Evolutionary conservation across 2,329 filamentous ascomycete species (phyloP).

Genomic region (Cryphonectria carpinicola): DNA sequence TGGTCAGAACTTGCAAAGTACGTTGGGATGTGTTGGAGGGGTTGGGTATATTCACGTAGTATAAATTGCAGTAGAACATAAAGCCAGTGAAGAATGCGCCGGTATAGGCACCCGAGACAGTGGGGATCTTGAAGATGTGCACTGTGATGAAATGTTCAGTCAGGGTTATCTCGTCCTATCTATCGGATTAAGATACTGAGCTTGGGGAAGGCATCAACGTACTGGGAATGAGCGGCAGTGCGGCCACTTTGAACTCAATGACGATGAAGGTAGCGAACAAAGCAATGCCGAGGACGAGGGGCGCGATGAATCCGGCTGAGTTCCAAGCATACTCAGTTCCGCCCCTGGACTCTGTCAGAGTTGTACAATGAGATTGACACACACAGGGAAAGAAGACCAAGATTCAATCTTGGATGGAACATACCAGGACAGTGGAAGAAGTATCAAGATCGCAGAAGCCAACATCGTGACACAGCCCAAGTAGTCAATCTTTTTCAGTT

Average conservation of each 20-base stretch:
- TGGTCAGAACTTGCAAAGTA: not conserved
- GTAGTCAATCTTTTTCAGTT: constrained; percentile 27
- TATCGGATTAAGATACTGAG: not conserved
- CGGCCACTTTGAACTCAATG: constrained; percentile 20
- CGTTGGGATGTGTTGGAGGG: not conserved
- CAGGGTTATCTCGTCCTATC: not conserved
- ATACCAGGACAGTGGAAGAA: constrained; percentile 15
- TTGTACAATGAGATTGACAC: not conserved
- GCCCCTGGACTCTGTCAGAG: constrained; percentile 13
- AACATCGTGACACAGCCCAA: constrained; percentile 24
- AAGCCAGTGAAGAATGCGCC: constrained; percentile 30
- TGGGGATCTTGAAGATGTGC: constrained; percentile 27
- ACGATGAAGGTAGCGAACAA: constrained; percentile 22
- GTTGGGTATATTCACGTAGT: constrained; percentile 21
- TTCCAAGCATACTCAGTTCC: constrained; percentile 26
- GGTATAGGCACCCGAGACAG: constrained; percentile 18
- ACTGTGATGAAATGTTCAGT: constrained; percentile 16
- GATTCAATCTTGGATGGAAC: not conserved
- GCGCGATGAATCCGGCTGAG: constrained; percentile 23
- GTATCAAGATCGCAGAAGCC: constrained; percentile 16
- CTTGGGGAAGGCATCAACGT: not conserved
- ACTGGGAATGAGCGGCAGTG: constrained; percentile 8
- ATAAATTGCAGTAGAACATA: constrained; percentile 29
- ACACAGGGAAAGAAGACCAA: not conserved
- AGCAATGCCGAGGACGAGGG: constrained; percentile 20